Conservation (phyloP, 805 yeast genomes). For the Lipomyces yamanashiensis region DNA sequence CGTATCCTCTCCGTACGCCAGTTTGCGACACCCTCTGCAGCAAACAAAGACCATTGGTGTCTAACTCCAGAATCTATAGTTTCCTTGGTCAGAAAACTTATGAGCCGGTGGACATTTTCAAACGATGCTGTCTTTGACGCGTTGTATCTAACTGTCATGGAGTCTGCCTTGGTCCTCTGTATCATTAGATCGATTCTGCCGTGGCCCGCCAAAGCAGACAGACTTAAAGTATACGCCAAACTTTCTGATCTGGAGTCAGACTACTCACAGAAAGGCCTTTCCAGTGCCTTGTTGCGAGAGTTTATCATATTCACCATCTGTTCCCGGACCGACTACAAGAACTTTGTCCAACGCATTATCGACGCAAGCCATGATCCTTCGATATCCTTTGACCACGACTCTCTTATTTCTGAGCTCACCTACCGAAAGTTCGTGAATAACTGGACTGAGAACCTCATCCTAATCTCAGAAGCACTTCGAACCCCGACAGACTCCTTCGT, state of each 20-base stretch:
- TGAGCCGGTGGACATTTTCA: constrained; percentile 14
- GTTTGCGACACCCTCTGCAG: not conserved
- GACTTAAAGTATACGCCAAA: constrained; percentile 14
- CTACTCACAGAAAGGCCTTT: constrained; percentile 3
- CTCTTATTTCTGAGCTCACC: constrained; percentile 13
- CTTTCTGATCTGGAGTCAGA: constrained; percentile 16
- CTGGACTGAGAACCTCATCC: constrained; percentile 24
- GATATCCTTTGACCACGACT: constrained; percentile 21
- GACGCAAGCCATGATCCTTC: constrained; percentile 7
- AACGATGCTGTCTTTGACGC: constrained; percentile 17
- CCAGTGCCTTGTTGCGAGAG: constrained; percentile 19
- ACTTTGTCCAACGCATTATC: constrained; percentile 12
- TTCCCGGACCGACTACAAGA: not conserved
- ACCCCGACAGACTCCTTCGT: constrained; percentile 29
- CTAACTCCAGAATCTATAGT: not conserved
- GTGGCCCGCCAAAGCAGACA: constrained; percentile 15
- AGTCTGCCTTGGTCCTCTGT: constrained; percentile 15
- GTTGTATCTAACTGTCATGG: constrained; percentile 15
- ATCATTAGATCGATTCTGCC: constrained; percentile 14
- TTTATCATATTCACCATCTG: constrained; percentile 11
- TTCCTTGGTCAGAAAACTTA: constrained; percentile 1
- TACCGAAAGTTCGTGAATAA: not conserved
- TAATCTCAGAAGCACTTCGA: constrained; percentile 27
- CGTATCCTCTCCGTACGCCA: constrained; percentile 19
- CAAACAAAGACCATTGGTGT: not conserved